These are phyloP conservation scores for Suillus placidus DNA, from an alignment of 768 basidiomycete species.

Conservation along the genomic window DNA sequence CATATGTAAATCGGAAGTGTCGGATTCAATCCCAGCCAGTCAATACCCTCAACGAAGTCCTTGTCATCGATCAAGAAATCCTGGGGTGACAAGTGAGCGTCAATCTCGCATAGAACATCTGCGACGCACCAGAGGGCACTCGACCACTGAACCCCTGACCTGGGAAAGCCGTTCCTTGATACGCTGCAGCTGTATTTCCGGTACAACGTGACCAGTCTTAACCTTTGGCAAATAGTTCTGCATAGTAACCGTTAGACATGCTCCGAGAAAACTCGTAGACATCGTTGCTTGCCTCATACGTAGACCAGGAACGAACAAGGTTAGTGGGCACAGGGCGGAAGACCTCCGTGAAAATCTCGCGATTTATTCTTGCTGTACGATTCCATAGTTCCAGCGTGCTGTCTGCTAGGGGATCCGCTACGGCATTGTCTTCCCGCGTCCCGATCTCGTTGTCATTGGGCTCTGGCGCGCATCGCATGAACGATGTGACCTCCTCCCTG, in stretches of 20 bases:
- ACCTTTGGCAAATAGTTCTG: conserved; percentile 77
- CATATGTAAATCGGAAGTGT: conserved; percentile 80
- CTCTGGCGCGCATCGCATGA: conserved; percentile 81
- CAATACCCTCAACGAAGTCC: conserved; percentile 66
- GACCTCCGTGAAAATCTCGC: conserved; percentile 83
- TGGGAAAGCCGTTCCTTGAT: conserved; percentile 76
- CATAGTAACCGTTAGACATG: conserved; percentile 6
- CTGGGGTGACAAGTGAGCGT: conserved; percentile 38
- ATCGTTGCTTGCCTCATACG: conserved; percentile 63
- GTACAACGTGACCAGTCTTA: conserved; percentile 80
- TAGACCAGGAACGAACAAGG: conserved; percentile 73
- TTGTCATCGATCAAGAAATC: conserved; percentile 86
- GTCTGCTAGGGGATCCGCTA: conserved; percentile 80
- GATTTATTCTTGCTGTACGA: conserved; percentile 74
- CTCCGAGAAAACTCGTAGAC: conserved; percentile 5
- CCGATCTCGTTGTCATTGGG: conserved; percentile 69
- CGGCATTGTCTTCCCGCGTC: conserved; percentile 59
- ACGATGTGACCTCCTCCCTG: conserved; percentile 46
- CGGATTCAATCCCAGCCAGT: conserved; percentile 77
- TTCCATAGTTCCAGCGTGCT: conserved; percentile 61
- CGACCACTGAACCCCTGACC: conserved; percentile 74
- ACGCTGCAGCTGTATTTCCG: conserved; percentile 62
- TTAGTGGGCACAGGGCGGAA: conserved; percentile 90
- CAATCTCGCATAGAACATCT: conserved; percentile 5
- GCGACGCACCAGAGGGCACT: conserved; percentile 65